These are phyloP conservation scores for Cytospora chrysosperma DNA, from an alignment of 2,329 filamentous ascomycete species.

Conservation along the genomic window DNA sequence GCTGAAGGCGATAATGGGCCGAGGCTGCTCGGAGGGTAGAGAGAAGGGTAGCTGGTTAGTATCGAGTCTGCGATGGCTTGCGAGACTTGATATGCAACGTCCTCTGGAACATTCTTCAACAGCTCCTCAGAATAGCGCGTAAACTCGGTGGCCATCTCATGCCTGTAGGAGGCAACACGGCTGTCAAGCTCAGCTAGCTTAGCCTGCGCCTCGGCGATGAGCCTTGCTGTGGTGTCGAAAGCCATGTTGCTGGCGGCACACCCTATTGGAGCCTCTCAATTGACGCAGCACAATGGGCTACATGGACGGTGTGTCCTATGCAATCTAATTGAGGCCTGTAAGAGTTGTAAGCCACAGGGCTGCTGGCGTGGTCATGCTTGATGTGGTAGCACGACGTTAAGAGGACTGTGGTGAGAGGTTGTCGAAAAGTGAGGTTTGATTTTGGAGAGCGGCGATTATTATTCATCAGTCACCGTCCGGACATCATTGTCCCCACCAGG, in stretches of 20 bases:
- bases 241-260: conserved; percentile 14
- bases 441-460: background rate
- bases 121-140: conserved; percentile 51
- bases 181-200: conserved; percentile 57
- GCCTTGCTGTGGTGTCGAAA: conserved; percentile 32
- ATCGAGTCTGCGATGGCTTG: conserved; percentile 44
- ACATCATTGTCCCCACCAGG: background rate
- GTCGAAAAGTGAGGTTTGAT: conserved; percentile 18
- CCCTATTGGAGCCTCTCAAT: conserved; percentile 1
- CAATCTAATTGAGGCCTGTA: background rate
- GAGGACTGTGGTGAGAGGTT: conserved; percentile 9
- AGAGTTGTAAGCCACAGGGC: background rate
- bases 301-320: background rate
- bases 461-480: background rate
- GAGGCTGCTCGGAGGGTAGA: conserved; percentile 30
- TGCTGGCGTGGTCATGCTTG: conserved; percentile 5
- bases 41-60: conserved; percentile 44
- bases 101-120: conserved; percentile 46
- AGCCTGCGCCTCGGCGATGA: conserved; percentile 51
- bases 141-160: conserved; percentile 58
- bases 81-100: conserved; percentile 47
- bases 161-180: conserved; percentile 56
- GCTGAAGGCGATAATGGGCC: conserved; percentile 3
- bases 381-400: conserved; percentile 7
- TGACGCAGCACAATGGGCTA: background rate